Conservation (phyloP, 2,329 filamentous ascomycete genomes). For the Cladorrhinum sp. region DNA sequence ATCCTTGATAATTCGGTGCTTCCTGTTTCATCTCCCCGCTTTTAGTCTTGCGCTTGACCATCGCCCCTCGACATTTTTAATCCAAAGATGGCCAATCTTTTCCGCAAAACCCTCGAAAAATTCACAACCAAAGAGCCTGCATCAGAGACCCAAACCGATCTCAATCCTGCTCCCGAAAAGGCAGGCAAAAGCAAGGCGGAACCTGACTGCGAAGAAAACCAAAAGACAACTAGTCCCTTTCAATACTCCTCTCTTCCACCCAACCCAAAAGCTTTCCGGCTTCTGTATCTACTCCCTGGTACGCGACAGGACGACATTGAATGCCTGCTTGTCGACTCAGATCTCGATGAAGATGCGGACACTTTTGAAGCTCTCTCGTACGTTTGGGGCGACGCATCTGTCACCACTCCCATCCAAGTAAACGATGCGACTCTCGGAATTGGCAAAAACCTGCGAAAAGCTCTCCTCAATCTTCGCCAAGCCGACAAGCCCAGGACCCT, state of each 20-base stretch:
- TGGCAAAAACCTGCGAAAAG: conserved; percentile 4
- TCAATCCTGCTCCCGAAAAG: background rate
- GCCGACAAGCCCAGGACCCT: background rate
- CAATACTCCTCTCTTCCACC: background rate
- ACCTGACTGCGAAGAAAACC: background rate
- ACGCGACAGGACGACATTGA: conserved; percentile 1
- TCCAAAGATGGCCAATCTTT: background rate
- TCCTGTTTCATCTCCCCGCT: background rate
- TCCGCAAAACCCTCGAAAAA: background rate
- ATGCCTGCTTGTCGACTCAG: conserved; percentile 2
- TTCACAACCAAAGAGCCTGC: background rate
- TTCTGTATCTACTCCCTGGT: conserved; percentile 9
- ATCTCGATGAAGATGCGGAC: background rate
- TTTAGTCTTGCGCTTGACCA: background rate
- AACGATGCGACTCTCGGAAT: conserved; percentile 2
- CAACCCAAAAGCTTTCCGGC: background rate
- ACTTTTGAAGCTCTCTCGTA: conserved; percentile 12
- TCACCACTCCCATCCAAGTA: background rate
- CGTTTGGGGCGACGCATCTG: conserved; percentile 8
- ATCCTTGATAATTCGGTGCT: background rate
- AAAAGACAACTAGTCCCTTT: background rate
- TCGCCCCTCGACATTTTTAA: background rate
- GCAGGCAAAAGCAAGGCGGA: background rate
- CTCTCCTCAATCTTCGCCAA: conserved; percentile 5
- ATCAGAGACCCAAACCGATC: background rate